Evolutionary conservation across 139 green algal species (phyloP), one percentile per base, ranked within the genome.

Genomic region (Bryopsis sp.): DNA sequence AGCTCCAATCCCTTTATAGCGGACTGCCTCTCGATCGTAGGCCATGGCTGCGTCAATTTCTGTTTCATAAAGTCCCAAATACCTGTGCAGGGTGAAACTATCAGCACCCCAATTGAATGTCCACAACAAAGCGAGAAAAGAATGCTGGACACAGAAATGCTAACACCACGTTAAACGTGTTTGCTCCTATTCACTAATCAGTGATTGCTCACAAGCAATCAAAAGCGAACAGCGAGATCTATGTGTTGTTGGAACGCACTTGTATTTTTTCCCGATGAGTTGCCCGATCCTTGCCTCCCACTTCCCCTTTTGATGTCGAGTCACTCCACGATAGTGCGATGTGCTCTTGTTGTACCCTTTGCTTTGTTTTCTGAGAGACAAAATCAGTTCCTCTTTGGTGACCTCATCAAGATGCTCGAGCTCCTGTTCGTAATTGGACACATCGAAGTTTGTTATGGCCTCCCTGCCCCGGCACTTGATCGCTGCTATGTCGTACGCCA

Each of bases 221-320:
- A n/a, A n/a, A n/a, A n/a, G n/a, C n/a, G n/a, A n/a, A n/a, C n/a
- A n/a, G n/a, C n/a, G n/a, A n/a, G n/a, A n/a, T n/a, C n/a, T n/a
- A n/a, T n/a, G n/a, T n/a, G n/a, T n/a, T n/a, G n/a, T n/a, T n/a
- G 57, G 5, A 6, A 70, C 59, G 39, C 62, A 81, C 61, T 76
- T 68, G 69, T 87, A 87, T 58, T 85, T 85, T 19, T 78, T 78
- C 31, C 78, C 81, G 1, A 82, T 67, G 46, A 84, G 37, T 34
- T 80, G 73, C 47, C 85, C 81, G 50, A 91, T 91, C 48, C 85
- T 75, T 2, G 81, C 79, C 66, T 91, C 85, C 81, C 81, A 91
- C 43, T 81, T 82, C 15, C 85, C 83, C 66, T 93, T 93, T 64
- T 88, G 81, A 60, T 93, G 86, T 28, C 69, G 68, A 1, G 86